A percentile compares a stretch with the other conserved stretches of the same genome.
phyloP scores from a whole-genome alignment of 2,329 filamentous ascomycete species.

The Talaromyces sp. region DNA sequence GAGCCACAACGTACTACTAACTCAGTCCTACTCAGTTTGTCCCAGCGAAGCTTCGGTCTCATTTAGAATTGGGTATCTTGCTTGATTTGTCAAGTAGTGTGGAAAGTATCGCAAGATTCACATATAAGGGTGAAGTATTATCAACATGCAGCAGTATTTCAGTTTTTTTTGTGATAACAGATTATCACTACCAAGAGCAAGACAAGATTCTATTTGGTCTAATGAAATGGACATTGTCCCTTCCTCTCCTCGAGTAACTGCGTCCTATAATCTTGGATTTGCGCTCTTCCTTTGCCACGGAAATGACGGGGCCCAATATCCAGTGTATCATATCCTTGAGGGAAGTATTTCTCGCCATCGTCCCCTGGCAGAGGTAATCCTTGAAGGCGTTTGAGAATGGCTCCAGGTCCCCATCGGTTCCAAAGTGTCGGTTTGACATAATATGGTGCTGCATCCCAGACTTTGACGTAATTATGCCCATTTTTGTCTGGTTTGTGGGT shows the following conservation, averaged over 20 bases:
- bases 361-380: constrained; percentile 50
- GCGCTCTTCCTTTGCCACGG: constrained; percentile 50
- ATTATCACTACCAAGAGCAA: not conserved
- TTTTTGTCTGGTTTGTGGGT: constrained; percentile 51
- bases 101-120: no score
- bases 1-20: no score
- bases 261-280: constrained; percentile 42
- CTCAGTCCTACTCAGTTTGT: no score
- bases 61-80: no score
- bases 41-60: no score
- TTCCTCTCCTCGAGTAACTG: constrained; percentile 37
- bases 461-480: constrained; percentile 49
- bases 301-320: constrained; percentile 61
- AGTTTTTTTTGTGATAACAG: no score
- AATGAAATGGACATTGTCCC: constrained; percentile 48
- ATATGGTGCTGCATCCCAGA: constrained; percentile 62
- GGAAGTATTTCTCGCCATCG: constrained; percentile 44
- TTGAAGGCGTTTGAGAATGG: constrained; percentile 46
- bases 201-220: not conserved
- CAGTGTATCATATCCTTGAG: constrained; percentile 47
- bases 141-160: no score
- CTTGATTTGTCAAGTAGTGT: no score
- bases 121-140: no score
- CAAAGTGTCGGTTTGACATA: constrained; percentile 59
- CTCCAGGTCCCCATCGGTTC: constrained; percentile 60